Evolutionary conservation across 306 rosid species (phyloP).

Genomic region (Cicer chorassanicum): DNA sequence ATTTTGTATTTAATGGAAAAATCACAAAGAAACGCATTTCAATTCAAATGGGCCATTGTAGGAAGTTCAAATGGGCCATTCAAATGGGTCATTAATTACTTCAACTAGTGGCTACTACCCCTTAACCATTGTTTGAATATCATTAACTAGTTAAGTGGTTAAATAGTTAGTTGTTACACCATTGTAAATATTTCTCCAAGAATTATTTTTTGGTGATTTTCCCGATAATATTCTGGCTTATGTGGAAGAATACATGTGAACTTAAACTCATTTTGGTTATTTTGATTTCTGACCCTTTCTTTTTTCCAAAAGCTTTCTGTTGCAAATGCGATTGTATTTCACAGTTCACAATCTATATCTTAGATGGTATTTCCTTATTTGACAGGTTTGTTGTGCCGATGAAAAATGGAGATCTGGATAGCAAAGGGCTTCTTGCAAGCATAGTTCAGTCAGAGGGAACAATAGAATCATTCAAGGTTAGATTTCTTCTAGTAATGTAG

Average conservation of each 20-base stretch:
- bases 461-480: slow-evolving; percentile 83
- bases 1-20: slow-evolving; percentile 7
- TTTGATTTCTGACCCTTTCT: background rate
- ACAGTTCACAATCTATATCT: slow-evolving; percentile 13
- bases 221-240: slow-evolving; percentile 17
- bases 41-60: slow-evolving; percentile 13
- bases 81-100: slow-evolving; percentile 8
- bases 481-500: slow-evolving; percentile 33
- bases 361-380: slow-evolving; percentile 32
- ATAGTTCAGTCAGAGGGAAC: slow-evolving; percentile 73
- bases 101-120: slow-evolving; percentile 35
- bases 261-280: slow-evolving; percentile 8
- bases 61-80: too few species aligned
- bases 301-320: background rate
- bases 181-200: slow-evolving; percentile 18
- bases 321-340: background rate
- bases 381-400: slow-evolving; percentile 81
- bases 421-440: slow-evolving; percentile 83
- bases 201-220: slow-evolving; percentile 7
- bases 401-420: slow-evolving; percentile 86
- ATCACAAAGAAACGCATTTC: background rate
- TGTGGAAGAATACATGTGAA: slow-evolving; percentile 35
- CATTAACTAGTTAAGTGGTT: background rate
- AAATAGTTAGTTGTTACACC: slow-evolving; percentile 32
- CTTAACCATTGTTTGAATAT: slow-evolving; percentile 21